Percentiles rank a stretch among this genome's conserved stretches.
Conservation (phyloP, 148 eudicot genomes). For the Rhododendron molle region DNA sequence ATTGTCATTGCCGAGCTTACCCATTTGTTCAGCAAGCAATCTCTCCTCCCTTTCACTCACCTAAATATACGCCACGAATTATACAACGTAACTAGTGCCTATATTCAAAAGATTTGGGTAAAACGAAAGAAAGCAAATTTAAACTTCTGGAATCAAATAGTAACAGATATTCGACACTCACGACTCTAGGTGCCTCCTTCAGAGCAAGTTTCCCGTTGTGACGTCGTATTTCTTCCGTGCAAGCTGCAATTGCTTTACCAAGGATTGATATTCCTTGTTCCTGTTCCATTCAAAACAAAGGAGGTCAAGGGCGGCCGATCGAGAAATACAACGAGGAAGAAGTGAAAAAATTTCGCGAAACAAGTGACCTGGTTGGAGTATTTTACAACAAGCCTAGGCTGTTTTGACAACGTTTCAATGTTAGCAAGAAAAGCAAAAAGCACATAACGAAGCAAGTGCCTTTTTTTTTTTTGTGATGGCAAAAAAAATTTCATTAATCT, state of each 20-base stretch:
- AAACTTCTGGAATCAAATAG: background rate
- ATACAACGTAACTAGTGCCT: background rate
- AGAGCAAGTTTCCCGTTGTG: constrained; percentile 82
- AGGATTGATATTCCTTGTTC: constrained; percentile 89
- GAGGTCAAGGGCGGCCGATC: background rate
- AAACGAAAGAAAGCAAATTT: background rate
- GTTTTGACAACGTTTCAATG: background rate
- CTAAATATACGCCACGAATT: background rate
- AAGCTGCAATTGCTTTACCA: constrained; percentile 68
- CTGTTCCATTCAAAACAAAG: constrained; percentile 19
- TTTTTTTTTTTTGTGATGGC: too few species aligned
- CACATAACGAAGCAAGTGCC: too few species aligned
- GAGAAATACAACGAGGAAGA: too few species aligned
- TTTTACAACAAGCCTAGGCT: background rate
- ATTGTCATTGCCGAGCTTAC: constrained; percentile 10
- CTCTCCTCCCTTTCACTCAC: constrained; percentile 14
- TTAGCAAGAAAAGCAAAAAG: background rate
- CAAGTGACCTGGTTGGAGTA: background rate
- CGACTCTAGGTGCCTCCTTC: constrained; percentile 80
- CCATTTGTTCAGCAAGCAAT: constrained; percentile 9
- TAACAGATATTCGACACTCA: background rate
- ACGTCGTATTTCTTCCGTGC: constrained; percentile 64
- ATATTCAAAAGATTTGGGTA: background rate
- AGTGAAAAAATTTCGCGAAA: background rate
- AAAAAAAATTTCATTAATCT: too few species aligned